phyloP scores from a whole-genome alignment of 257 asterid genomes.

The Scutellaria galericulata region DNA sequence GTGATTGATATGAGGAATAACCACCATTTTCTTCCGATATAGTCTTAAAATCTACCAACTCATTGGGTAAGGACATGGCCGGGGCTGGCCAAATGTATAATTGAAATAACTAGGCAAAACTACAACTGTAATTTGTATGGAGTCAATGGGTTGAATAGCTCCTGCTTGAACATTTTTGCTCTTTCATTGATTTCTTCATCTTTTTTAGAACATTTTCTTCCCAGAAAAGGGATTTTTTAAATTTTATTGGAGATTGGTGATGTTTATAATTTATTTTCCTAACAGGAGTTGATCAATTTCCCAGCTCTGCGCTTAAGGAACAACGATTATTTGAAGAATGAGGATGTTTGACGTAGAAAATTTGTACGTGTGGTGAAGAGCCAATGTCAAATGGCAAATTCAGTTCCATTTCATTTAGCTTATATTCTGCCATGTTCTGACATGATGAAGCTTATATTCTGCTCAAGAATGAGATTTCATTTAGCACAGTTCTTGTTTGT shows the following conservation, averaged over 20 bases:
- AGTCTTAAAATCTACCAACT: not conserved
- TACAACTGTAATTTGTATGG: not conserved
- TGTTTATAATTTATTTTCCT: slow-evolving; percentile 30
- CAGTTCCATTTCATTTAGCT: not conserved
- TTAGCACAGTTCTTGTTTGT: slow-evolving; percentile 44
- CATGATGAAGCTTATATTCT: slow-evolving; percentile 27
- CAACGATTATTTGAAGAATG: slow-evolving; percentile 26
- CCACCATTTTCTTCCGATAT: not conserved
- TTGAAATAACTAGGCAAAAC: slow-evolving; percentile 3
- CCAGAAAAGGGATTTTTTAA: not conserved
- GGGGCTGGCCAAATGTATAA: not conserved
- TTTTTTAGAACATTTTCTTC: not conserved
- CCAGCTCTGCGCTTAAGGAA: slow-evolving; percentile 37
- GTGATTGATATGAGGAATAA: not conserved
- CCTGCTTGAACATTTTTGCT: slow-evolving; percentile 6
- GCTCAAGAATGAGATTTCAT: slow-evolving; percentile 23
- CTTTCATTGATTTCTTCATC: not conserved
- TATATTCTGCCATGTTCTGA: slow-evolving; percentile 3
- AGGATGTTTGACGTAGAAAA: slow-evolving; percentile 26
- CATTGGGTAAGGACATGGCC: not conserved
- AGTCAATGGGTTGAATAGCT: slow-evolving; percentile 1
- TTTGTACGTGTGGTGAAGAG: slow-evolving; percentile 3
- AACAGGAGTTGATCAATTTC: slow-evolving; percentile 59
- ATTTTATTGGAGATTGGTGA: slow-evolving; percentile 14
- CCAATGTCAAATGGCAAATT: slow-evolving; percentile 16